Base-by-base conservation (phyloP, 75 land plant genomes). In the Azolla pinnata region DNA sequence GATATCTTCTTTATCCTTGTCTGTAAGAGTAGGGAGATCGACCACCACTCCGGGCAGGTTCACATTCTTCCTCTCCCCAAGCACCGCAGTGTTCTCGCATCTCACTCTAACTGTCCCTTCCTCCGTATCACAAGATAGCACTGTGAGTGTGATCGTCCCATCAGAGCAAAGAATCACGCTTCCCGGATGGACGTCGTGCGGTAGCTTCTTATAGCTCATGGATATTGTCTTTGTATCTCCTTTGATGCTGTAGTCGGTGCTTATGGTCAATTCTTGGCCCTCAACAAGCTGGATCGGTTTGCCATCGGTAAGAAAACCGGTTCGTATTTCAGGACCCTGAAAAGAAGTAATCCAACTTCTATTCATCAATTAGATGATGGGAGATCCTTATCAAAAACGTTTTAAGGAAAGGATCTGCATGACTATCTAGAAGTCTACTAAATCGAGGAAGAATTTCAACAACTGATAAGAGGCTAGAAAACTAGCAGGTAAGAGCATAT, bases 1-100 rank as follows among this genome's bases (percentile, higher is more conserved):
- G 31, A 82, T 82, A 61, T 82, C 85, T 14, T 78, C 81, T 54
- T 69, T 67, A 61, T 82, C 85, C 42, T 79, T 79, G 53, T 75
- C 75, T 1, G 82, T 83, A 25, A 83, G 34, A 25, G 85, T 79
- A 19, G 82, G 85, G 28, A 83, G 85, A 57, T 83, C 85, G 4
- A 83, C 85, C 1, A 83, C 38, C 28, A 83, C 70, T 29, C 84
- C 82, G 12, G 82, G 85, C 28, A 83, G 67, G 56, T 83, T 83
- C 54, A 79, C 79, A 60, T 83, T 83, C 45, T 83, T 79, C 34
- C 82, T 72, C 57, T 83, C 81, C 14, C 81, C 79, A 29, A 78
- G 67, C 40, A 63, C 54, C 14, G 84, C 84, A 49, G 84, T 57
- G 44, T 81, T 81, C 68, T 81, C 84, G 50, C 84, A 81, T 44